Base-by-base conservation (phyloP, 352 stramenopile genomes). In the Pythium rishiriense region DNA sequence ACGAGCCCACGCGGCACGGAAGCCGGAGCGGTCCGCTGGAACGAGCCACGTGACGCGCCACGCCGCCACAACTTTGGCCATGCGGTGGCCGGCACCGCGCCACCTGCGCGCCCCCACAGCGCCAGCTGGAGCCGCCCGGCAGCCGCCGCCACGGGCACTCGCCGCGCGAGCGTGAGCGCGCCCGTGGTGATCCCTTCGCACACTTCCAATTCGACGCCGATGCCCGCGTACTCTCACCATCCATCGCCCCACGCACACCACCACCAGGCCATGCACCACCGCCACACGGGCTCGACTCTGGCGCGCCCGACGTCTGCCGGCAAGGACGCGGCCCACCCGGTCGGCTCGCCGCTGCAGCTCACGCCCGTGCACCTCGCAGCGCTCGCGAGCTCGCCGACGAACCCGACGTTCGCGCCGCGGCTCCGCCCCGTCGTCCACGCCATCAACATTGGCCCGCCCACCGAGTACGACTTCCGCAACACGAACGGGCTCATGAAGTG, bases 401-500 rank as follows among this genome's bases (percentile, higher is more conserved):
- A 15, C 25, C 28, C 29, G 19, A 5, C 37, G 12, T 68, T 66
- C 31, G 60, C 68, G 4, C 70, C 74, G 22, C 75, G 78, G 19
- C 76, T 88, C 12, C 54, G 76, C 9, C 80, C 77, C 3, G 77
- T 93, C 31, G 82, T 93, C 25, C 64, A 74, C 1, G 75, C 84
- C 9, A 70, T 83, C 17, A 70, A 87, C 48, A 74, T 89, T 28
- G 66, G 74, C 4, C 81, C 81, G 10, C 74, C 84, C 3, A 83
- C 66, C 10, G 87, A 91, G 60, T 93, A 91, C 66, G 87, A 95
- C 58, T 69, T 89, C n/a, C 70, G 82, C 25, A 90, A 87, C 72
- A 90, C 87, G 6, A 91, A 89, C 39, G 81, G 83, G 0, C 64
- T 95, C 28, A 83, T 93, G 81, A 93, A 93, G 65, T 91, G 81